A percentile compares a stretch with the other conserved stretches of the same genome.
Evolutionary conservation across 23 red algal species (phyloP).

Genomic region (Agarophyton chilense): DNA sequence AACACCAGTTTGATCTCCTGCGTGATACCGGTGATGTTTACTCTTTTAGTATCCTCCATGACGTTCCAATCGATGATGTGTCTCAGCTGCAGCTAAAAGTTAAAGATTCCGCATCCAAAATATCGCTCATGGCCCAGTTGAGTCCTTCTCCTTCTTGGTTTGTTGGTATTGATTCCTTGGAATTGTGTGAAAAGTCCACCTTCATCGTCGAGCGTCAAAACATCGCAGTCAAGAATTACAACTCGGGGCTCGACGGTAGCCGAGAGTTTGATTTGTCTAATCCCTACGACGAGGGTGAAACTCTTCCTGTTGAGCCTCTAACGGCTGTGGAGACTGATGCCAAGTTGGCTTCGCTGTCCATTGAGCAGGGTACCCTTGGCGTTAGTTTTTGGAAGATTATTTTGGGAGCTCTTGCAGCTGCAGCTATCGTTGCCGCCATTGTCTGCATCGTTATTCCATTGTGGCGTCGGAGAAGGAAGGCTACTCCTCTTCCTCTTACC

Average conservation of each 20-base stretch:
- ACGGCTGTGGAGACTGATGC: slow-evolving; percentile 11
- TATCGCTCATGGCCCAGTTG: slow-evolving; percentile 44
- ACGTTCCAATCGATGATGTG: slow-evolving; percentile 38
- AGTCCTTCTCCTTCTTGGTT: slow-evolving; percentile 61
- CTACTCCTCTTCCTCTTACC: slow-evolving; percentile 50
- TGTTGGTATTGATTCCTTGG: slow-evolving; percentile 38
- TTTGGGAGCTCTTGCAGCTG: slow-evolving; percentile 51
- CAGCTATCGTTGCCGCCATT: slow-evolving; percentile 31
- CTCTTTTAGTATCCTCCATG: slow-evolving; percentile 5
- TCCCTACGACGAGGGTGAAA: slow-evolving; percentile 44
- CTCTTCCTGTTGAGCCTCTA: slow-evolving; percentile 6
- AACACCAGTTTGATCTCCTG: slow-evolving; percentile 12
- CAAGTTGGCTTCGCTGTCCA: neutral
- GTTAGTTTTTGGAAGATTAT: slow-evolving; percentile 63
- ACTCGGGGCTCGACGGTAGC: slow-evolving; percentile 37
- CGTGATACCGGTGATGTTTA: slow-evolving; percentile 27
- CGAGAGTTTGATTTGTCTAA: slow-evolving; percentile 24
- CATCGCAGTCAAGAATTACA: slow-evolving; percentile 31
- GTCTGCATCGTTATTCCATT: slow-evolving; percentile 21
- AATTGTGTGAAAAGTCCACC: slow-evolving; percentile 6
- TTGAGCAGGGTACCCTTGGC: slow-evolving; percentile 21
- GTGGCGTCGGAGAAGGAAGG: slow-evolving; percentile 42
- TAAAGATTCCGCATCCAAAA: slow-evolving; percentile 32
- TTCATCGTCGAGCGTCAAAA: slow-evolving; percentile 34
- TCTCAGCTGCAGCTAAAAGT: slow-evolving; percentile 22